These are phyloP conservation scores for Plasmodium coatneyi DNA, from an alignment of 169 alveolate species.

Conservation along the genomic window DNA sequence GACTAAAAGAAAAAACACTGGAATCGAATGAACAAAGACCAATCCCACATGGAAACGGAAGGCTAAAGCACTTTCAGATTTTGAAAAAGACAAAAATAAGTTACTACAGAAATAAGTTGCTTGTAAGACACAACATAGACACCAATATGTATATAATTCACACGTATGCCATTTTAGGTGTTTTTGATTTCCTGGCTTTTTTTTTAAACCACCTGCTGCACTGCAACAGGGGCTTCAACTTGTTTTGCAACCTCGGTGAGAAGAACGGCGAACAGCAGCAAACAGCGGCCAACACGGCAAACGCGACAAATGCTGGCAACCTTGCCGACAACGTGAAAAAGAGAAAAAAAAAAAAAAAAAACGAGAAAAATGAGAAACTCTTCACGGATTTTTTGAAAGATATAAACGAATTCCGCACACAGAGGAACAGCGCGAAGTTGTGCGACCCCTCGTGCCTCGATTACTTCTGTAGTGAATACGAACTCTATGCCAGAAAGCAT, in stretches of 20 bases:
- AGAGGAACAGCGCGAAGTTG: constrained; percentile 9
- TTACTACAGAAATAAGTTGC: constrained; percentile 30
- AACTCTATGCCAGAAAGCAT: constrained; percentile 45
- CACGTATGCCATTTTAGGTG: constrained; percentile 21
- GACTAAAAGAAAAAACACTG: not conserved
- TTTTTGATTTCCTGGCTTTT: constrained; percentile 28
- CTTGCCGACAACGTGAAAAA: not conserved
- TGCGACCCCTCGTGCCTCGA: constrained; percentile 12
- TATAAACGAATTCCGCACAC: not conserved
- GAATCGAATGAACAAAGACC: not conserved
- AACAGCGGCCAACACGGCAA: not conserved
- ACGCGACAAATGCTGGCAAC: not conserved
- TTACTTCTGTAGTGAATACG: constrained; percentile 63
- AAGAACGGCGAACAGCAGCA: not conserved
- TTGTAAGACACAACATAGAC: constrained; percentile 52
- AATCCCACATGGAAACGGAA: constrained; percentile 3
- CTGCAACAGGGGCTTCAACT: constrained; percentile 55
- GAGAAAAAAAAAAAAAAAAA: constrained; percentile 11
- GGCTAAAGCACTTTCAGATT: constrained; percentile 33
- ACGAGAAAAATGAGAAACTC: constrained; percentile 35
- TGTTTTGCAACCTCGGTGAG: constrained; percentile 33
- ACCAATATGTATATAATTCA: constrained; percentile 50
- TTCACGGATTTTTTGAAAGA: constrained; percentile 49
- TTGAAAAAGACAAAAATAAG: constrained; percentile 13
- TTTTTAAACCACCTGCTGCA: constrained; percentile 35